Base-by-base conservation (phyloP, 345 rosid genomes). In the Gynandropsis gynandra region DNA sequence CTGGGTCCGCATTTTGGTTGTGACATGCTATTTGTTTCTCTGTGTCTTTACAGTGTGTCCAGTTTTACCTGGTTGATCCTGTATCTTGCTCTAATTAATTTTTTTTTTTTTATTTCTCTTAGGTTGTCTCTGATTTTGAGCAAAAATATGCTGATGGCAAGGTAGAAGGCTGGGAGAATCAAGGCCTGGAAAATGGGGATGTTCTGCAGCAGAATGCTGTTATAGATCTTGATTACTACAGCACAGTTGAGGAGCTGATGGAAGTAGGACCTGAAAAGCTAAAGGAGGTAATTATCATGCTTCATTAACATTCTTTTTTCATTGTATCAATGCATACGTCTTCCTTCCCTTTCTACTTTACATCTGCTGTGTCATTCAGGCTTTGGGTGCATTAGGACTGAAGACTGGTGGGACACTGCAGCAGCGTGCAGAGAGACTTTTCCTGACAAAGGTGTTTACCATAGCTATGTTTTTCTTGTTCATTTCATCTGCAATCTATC, bases 391-490 rank as follows among this genome's bases (percentile, higher is more conserved):
- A 46, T 64, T 85, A 65, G 95, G 97, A 66, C 71, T 93, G 58
- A 93, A 88, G 70, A 72, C 79, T 69, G 99, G 97, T 42, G 97
- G 99, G 39, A 88, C 95, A 18, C 67, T 71, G 42, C 83, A 81
- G 76, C 95, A 83, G 74, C 89, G 95, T 40, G 97, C 92, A 1
- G 95, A 88, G 76, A 80, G 97, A 77, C 90, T 93, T 58, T 81
- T 93, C 70, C 85, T 88, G 47, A 81, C 89, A 18, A 88, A 93
- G 99, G 94, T 88, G 14, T 8, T 8, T 58, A 24, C 31, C n/a
- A 47, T 68, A 45, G n/a, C 33, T 13, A 19, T 21, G 10, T 10
- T 37, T 33, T 52, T 39, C 16, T 58, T n/a, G 29, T 18, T 0
- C 42, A 50, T 31, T 18, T 59, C 40, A 16, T 19, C 58, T 64